These are phyloP conservation scores for Rhodocollybia butyracea DNA, from an alignment of 768 basidiomycete species.

Conservation along the genomic window DNA sequence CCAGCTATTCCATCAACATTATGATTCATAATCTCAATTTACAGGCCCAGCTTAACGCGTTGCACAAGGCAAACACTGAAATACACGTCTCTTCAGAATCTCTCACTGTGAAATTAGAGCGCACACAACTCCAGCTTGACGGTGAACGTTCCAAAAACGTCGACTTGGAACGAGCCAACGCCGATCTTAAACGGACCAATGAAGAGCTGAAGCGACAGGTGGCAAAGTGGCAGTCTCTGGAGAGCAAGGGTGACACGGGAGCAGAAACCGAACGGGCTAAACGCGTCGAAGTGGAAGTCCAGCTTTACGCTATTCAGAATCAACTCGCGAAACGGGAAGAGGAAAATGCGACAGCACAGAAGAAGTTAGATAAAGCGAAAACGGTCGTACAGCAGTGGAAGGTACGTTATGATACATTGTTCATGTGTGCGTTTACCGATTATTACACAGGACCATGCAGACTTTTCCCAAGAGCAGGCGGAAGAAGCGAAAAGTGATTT, in stretches of 20 bases:
- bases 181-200: constrained; percentile 55
- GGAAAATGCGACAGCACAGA: constrained; percentile 29
- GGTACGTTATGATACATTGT: constrained; percentile 28
- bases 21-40: constrained; percentile 3
- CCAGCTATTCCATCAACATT: constrained; percentile 1
- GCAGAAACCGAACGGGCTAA: constrained; percentile 52
- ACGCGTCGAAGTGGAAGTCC: constrained; percentile 53
- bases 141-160: constrained; percentile 46
- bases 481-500: constrained; percentile 32
- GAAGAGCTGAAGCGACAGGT: constrained; percentile 60
- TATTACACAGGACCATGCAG: constrained; percentile 35
- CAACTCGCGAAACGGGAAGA: constrained; percentile 32
- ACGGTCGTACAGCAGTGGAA: constrained; percentile 39
- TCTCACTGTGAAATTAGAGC: constrained; percentile 49
- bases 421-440: background rate
- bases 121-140: constrained; percentile 56
- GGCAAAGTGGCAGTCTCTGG: constrained; percentile 65
- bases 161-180: constrained; percentile 54
- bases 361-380: constrained; percentile 41
- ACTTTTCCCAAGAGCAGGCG: constrained; percentile 32
- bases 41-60: constrained; percentile 33
- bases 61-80: constrained; percentile 51
- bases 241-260: constrained; percentile 60
- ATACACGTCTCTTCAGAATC: constrained; percentile 45
- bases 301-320: constrained; percentile 45